phyloP scores from a whole-genome alignment of 345 rosid genomes.

The Sisymbrium irio region DNA sequence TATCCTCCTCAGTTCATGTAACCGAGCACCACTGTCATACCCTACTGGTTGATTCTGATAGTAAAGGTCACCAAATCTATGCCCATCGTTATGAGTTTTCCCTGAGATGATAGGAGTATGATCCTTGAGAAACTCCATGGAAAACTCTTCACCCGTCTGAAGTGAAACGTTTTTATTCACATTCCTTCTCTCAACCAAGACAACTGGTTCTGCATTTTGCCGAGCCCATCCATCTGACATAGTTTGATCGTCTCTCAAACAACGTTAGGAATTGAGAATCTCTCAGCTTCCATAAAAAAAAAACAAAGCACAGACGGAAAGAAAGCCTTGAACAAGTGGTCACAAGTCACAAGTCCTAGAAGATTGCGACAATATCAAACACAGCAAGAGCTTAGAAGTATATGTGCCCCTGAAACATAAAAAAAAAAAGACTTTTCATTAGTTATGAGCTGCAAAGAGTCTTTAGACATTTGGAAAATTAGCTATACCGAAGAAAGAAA shows the following conservation, averaged over 20 bases:
- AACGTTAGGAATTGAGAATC: conserved; percentile 17
- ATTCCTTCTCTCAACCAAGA: conserved; percentile 29
- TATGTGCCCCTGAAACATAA: conserved; percentile 8
- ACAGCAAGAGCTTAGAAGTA: neutral
- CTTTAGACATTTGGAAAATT: too few species aligned
- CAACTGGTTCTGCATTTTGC: conserved; percentile 31
- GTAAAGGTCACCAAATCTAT: conserved; percentile 30
- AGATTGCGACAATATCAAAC: neutral
- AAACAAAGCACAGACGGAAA: neutral
- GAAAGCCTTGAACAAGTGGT: too few species aligned
- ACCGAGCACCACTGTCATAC: conserved; percentile 43
- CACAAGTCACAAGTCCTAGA: neutral
- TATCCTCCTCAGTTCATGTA: conserved; percentile 55
- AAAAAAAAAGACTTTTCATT: neutral
- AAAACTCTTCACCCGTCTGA: conserved; percentile 65
- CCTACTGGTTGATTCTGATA: conserved; percentile 41
- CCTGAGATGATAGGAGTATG: conserved; percentile 23
- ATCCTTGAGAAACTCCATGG: conserved; percentile 62
- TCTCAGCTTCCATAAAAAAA: conserved; percentile 15
- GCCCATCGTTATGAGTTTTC: conserved; percentile 25
- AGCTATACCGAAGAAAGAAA: too few species aligned
- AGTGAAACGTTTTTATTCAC: conserved; percentile 47
- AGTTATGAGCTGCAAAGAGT: too few species aligned
- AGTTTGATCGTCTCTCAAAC: conserved; percentile 32
- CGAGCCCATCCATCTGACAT: conserved; percentile 36